Percentiles rank a stretch among this genome's conserved stretches.
phyloP scores from a whole-genome alignment of 176 grass and related monocot genomes.

The Phoenix roebelenii region DNA sequence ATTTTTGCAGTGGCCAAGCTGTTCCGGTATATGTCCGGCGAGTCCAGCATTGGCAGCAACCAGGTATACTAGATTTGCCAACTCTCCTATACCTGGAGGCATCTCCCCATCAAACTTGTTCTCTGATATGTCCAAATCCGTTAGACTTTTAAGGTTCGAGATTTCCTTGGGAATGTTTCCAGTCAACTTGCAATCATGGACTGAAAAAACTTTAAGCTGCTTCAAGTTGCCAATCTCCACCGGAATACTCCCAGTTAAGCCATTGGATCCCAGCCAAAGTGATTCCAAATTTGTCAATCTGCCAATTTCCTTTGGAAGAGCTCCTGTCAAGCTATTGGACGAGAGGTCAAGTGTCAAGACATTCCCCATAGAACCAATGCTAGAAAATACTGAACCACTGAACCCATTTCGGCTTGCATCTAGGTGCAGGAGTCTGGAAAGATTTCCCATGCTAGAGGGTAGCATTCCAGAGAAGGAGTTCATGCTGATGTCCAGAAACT shows the following conservation, averaged over 20 bases:
- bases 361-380: constrained; percentile 46
- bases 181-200: constrained; percentile 56
- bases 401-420: constrained; percentile 62
- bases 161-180: constrained; percentile 56
- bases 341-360: constrained; percentile 73
- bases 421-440: constrained; percentile 57
- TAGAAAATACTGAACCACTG: constrained; percentile 56
- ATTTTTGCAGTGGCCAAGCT: constrained; percentile 71
- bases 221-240: constrained; percentile 59
- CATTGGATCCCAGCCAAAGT: constrained; percentile 60
- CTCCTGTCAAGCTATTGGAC: constrained; percentile 59
- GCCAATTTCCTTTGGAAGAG: constrained; percentile 54
- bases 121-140: constrained; percentile 74
- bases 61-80: constrained; percentile 48
- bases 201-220: constrained; percentile 45
- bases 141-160: constrained; percentile 53
- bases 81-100: constrained; percentile 44
- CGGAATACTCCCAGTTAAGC: constrained; percentile 56
- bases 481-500: constrained; percentile 47
- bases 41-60: constrained; percentile 58
- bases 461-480: constrained; percentile 56
- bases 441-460: constrained; percentile 47
- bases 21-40: constrained; percentile 53
- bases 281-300: constrained; percentile 37
- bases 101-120: constrained; percentile 66